Evolutionary conservation across 495 filamentous ascomycete genomes (phyloP), one percentile per base, ranked within the genome.

Genomic region (Aspergillus avenaceus): DNA sequence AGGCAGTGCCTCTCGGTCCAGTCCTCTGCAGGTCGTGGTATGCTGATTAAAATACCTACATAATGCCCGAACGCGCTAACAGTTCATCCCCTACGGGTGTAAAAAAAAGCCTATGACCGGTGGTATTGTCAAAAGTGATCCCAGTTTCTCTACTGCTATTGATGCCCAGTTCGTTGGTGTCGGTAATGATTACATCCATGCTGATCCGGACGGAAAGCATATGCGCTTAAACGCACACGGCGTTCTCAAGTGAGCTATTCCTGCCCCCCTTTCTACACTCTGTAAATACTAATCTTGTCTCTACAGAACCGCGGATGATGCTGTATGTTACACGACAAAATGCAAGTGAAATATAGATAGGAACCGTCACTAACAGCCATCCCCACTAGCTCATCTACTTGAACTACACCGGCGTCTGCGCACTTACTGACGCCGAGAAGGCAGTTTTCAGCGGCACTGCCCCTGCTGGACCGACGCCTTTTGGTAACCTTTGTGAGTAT

Each of bases 401-500:
- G 45, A 71, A 66, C 50, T 84, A 84, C 56, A 72, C 63, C 8
- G 81, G 81, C 41, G 64, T 73, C 37, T 55, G 80, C 48, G 53
- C 57, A 5, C 48, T 75, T 14, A 63, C 43, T 0, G 65, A 67
- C 3, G 62, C 64, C 2, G 61, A 73, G 7, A 64, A 56, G 6
- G 66, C 67, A 45, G 67, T 83, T 1, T 62, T 82, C 23, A 21
- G 47, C 7, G 79, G 74, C 1, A 63, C 56, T 21, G 61, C 68
- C 0, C 73, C 70, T 24, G 76, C 78, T 13, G 69, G 66, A 32
- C 76, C 74, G 4, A 84, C 81, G 1, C 62, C 58, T 0, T 84
- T 77, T 64, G 81, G 81, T 3, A 72, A 80, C 44, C 70, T 70
- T 60, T 81, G 81, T 84, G 47, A 69, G 79, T 76, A 40, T n/a